These are phyloP conservation scores for Phalaenopsis equestris DNA, from an alignment of 106 monocot species.

Conservation along the genomic window DNA sequence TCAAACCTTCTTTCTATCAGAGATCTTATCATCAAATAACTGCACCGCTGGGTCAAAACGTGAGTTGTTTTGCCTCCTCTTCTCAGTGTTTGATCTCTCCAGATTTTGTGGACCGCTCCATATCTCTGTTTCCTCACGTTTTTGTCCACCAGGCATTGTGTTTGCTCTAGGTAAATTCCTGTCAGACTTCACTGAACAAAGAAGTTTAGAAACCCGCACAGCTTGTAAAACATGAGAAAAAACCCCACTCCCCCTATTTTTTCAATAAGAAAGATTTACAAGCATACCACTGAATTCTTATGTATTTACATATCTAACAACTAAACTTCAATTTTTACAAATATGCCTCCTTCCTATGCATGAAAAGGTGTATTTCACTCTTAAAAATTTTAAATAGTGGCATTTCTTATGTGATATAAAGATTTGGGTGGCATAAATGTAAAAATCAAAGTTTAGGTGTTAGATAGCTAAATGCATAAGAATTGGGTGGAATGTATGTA, in stretches of 20 bases:
- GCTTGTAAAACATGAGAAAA: neutral
- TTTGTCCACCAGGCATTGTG: conserved; percentile 42
- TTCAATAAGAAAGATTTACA: too few relatives aligned
- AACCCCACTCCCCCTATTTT: neutral
- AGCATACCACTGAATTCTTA: too few relatives aligned
- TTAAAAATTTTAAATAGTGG: too few relatives aligned
- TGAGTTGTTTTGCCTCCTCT: conserved; percentile 18
- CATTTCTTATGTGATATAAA: too few relatives aligned
- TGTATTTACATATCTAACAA: too few relatives aligned
- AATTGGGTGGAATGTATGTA: too few relatives aligned
- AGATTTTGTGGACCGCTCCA: conserved; percentile 29
- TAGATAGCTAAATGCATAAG: too few relatives aligned
- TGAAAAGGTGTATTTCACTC: too few relatives aligned
- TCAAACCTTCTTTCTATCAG: conserved; percentile 73
- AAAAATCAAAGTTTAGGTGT: too few relatives aligned
- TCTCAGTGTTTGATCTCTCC: conserved; percentile 69
- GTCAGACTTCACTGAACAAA: conserved; percentile 39
- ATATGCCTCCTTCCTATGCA: too few relatives aligned
- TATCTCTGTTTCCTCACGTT: conserved; percentile 21
- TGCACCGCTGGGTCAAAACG: conserved; percentile 36
- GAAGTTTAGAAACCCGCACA: neutral
- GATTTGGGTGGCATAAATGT: too few relatives aligned
- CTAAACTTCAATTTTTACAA: too few relatives aligned
- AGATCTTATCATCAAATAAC: conserved; percentile 72
- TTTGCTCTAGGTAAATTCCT: conserved; percentile 51